phyloP scores from a whole-genome alignment of 2,329 filamentous ascomycete genomes.

The Talaromyces verruculosus region DNA sequence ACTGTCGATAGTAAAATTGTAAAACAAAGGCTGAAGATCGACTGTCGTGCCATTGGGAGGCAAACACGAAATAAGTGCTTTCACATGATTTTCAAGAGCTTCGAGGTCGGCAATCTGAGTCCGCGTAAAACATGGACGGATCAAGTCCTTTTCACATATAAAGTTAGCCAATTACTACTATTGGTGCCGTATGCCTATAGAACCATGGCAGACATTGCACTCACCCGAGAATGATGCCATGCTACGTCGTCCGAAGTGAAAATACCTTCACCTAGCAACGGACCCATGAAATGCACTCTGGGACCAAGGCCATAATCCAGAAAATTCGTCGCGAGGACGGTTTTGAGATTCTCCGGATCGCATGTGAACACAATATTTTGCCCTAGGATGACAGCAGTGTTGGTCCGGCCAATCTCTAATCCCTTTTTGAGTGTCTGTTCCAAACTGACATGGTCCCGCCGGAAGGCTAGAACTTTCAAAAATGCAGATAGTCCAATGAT shows the following conservation, averaged over 20 bases:
- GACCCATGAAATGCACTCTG: slow-evolving; percentile 63
- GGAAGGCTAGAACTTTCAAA: not conserved
- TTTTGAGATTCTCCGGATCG: slow-evolving; percentile 69
- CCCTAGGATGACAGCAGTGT: slow-evolving; percentile 13
- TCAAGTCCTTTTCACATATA: slow-evolving; percentile 43
- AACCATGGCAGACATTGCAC: slow-evolving; percentile 45
- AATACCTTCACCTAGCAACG: slow-evolving; percentile 51
- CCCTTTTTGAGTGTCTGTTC: not conserved
- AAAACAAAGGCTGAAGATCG: slow-evolving; percentile 75
- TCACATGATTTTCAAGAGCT: slow-evolving; percentile 75
- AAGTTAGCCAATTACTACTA: not conserved
- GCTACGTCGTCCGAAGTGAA: slow-evolving; percentile 69
- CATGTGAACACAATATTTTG: slow-evolving; percentile 27
- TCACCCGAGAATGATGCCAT: slow-evolving; percentile 70
- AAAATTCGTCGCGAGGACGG: slow-evolving; percentile 80
- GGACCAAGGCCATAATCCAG: slow-evolving; percentile 77
- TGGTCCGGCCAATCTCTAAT: not conserved
- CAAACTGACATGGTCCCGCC: slow-evolving; percentile 2
- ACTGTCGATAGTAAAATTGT: slow-evolving; percentile 77
- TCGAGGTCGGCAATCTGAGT: slow-evolving; percentile 76
- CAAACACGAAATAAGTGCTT: slow-evolving; percentile 65
- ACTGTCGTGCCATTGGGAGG: slow-evolving; percentile 54
- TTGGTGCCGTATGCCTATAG: not conserved
- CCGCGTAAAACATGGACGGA: slow-evolving; percentile 82
- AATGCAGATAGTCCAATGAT: slow-evolving; percentile 2